A percentile compares a stretch with the other conserved stretches of the same genome.
phyloP scores from a whole-genome alignment of 2,329 filamentous ascomycete genomes.

The Lithohypha guttulata region DNA sequence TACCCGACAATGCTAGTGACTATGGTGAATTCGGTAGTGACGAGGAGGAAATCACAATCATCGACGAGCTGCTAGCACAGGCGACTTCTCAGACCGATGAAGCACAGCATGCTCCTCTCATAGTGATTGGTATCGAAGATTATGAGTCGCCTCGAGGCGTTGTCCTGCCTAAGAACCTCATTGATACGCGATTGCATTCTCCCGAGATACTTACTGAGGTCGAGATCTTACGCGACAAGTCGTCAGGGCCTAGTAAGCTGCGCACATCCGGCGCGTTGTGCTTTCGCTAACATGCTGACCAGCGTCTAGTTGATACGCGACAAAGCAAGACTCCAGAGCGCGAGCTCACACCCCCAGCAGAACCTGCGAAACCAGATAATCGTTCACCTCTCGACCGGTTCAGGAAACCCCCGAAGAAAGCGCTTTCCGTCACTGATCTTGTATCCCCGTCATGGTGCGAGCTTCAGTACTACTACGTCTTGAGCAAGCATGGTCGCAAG shows the following conservation, averaged over 20 bases:
- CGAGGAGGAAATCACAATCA: constrained; percentile 39
- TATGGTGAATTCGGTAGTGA: constrained; percentile 54
- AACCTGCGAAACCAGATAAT: constrained; percentile 29
- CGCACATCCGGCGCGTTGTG: constrained; percentile 22
- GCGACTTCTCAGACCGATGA: constrained; percentile 25
- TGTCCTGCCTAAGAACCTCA: constrained; percentile 32
- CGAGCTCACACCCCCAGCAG: constrained; percentile 10
- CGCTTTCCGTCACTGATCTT: constrained; percentile 78
- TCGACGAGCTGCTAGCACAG: constrained; percentile 42
- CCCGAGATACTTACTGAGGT: constrained; percentile 11
- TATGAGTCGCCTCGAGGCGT: constrained; percentile 29
- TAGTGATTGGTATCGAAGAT: constrained; percentile 35
- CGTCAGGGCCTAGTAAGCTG: constrained; percentile 15
- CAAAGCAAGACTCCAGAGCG: neutral
- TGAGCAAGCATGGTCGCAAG: constrained; percentile 67
- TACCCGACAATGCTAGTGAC: constrained; percentile 34
- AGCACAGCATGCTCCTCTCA: constrained; percentile 13
- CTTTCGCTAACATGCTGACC: constrained; percentile 37
- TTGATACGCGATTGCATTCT: constrained; percentile 18
- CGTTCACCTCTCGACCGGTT: constrained; percentile 65
- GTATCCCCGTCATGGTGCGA: constrained; percentile 92
- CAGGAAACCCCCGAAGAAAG: constrained; percentile 63
- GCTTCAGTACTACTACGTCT: constrained; percentile 79
- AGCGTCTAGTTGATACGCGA: constrained; percentile 19
- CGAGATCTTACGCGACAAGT: constrained; percentile 15